Percentiles rank a stretch among this genome's conserved stretches.
Evolutionary conservation across 352 stramenopile species (phyloP).

Genomic region (Halophytophthora polymorphica): DNA sequence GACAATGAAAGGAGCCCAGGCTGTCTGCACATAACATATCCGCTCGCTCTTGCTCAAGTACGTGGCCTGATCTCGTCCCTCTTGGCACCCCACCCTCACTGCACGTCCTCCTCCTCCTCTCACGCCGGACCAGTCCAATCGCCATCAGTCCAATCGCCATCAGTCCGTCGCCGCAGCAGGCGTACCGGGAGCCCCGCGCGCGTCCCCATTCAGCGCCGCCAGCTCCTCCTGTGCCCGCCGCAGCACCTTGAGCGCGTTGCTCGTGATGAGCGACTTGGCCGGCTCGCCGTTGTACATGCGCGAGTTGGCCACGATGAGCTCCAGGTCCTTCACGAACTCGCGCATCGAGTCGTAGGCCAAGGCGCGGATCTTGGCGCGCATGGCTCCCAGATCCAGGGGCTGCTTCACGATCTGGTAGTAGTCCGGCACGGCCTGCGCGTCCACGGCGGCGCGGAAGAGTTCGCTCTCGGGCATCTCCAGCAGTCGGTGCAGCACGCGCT

Average conservation of each 20-base stretch:
- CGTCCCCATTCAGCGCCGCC: slow-evolving; percentile 54
- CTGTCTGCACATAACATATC: too few species aligned
- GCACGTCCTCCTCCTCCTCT: too few species aligned
- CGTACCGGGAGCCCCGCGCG: slow-evolving; percentile 31
- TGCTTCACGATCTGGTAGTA: slow-evolving; percentile 87
- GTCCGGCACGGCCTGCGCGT: slow-evolving; percentile 57
- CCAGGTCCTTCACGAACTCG: slow-evolving; percentile 83
- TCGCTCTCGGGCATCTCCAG: slow-evolving; percentile 78
- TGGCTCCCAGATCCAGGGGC: slow-evolving; percentile 73
- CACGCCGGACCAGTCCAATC: too few species aligned
- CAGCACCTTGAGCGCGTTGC: slow-evolving; percentile 73
- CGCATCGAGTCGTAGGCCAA: slow-evolving; percentile 80
- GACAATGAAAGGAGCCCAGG: too few species aligned
- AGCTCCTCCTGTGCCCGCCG: slow-evolving; percentile 77
- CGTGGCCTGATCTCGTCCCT: too few species aligned
- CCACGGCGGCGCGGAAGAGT: slow-evolving; percentile 67
- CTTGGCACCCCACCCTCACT: too few species aligned
- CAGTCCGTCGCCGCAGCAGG: slow-evolving; percentile 16
- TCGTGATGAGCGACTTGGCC: slow-evolving; percentile 64
- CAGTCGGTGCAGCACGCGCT: slow-evolving; percentile 61
- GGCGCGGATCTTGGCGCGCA: slow-evolving; percentile 63
- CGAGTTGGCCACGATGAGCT: slow-evolving; percentile 86
- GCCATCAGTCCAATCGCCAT: too few species aligned
- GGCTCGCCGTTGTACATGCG: slow-evolving; percentile 79
- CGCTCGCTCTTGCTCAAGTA: too few species aligned